Base-by-base conservation (phyloP, 2,329 filamentous ascomycete species). In the Balansia obtecta region DNA sequence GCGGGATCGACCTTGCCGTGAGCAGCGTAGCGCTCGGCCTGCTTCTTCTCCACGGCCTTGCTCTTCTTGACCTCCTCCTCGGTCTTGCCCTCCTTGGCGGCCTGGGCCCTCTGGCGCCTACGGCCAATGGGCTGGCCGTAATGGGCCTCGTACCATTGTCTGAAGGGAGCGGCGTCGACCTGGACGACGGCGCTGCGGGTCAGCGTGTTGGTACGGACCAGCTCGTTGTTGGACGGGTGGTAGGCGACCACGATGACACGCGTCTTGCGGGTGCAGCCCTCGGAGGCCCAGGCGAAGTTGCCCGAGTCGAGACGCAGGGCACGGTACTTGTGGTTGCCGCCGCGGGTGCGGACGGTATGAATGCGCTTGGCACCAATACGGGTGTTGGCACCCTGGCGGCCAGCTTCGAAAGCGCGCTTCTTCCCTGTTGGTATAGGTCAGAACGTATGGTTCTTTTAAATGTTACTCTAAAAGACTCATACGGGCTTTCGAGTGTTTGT, bases 141-240 rank as follows among this genome's bases (percentile, higher is more conserved):
- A 86, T 98, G 93, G 63, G 93, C 88, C 84, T 98, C 93, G 78
- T 95, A 98, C 93, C 93, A 98, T 79, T 97, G 91, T 73, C 93
- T 83, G 88, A 98, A 98, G 63, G 93, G 93, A 58, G 93, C 88
- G 66, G 94, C 93, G 75, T 98, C 93, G 76, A 98, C 79, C 82
- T 98, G 93, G 72, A 98, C 88, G 68, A 98, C 88, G 77, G 93
- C 93, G 70, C 88, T 88, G 79, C 90, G 94, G 82, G 93, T 98
- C 72, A 98, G 83, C 79, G 93, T 97, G 86, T 98, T 98, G 76
- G 93, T 98, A 71, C 93, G 93, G 80, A 98, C 90, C 65, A 98
- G 83, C 80, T 98, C 93, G 88, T 98, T 98, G 90, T 98, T 98
- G 73, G 91, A 96, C 58, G 93, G 94, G 78, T 98, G 94, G 87